Percentiles rank a stretch among this genome's conserved stretches.
phyloP scores from a whole-genome alignment of 129 eudicot genomes.

The Oenanthe sinensis region DNA sequence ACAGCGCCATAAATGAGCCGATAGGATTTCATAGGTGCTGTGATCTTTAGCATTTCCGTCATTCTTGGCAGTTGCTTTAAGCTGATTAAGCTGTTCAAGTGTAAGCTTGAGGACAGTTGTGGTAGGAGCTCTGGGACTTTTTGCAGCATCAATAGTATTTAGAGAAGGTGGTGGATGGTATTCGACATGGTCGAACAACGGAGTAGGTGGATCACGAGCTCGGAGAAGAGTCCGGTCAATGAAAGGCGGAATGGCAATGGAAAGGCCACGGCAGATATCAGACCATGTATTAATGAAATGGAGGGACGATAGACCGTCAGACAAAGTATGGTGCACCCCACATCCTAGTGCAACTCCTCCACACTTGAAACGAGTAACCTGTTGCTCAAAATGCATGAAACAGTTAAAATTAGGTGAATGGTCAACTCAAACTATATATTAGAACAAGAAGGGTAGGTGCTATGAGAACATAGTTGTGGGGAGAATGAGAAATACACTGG shows the following conservation, averaged over 20 bases:
- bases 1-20: constrained; percentile 63
- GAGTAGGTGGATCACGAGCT: constrained; percentile 53
- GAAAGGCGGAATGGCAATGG: constrained; percentile 52
- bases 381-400: neutral
- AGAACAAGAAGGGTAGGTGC: constrained; percentile 4
- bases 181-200: constrained; percentile 35
- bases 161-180: constrained; percentile 54
- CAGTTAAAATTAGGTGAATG: neutral
- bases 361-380: constrained; percentile 57
- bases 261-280: constrained; percentile 46
- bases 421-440: neutral
- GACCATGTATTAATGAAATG: constrained; percentile 65
- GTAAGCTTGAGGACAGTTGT: constrained; percentile 45
- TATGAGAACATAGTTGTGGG: neutral
- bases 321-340: constrained; percentile 36
- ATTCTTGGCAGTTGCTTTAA: constrained; percentile 43
- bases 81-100: constrained; percentile 35
- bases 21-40: constrained; percentile 45
- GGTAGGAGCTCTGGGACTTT: constrained; percentile 23
- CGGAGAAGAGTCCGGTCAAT: constrained; percentile 58
- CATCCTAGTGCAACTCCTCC: constrained; percentile 50
- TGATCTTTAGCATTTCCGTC: constrained; percentile 18
- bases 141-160: constrained; percentile 1
- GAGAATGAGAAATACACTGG: neutral
- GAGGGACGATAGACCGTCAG: constrained; percentile 42